phyloP scores from a whole-genome alignment of 2,329 filamentous ascomycete genomes.

The Phaeosphaeria sp. region DNA sequence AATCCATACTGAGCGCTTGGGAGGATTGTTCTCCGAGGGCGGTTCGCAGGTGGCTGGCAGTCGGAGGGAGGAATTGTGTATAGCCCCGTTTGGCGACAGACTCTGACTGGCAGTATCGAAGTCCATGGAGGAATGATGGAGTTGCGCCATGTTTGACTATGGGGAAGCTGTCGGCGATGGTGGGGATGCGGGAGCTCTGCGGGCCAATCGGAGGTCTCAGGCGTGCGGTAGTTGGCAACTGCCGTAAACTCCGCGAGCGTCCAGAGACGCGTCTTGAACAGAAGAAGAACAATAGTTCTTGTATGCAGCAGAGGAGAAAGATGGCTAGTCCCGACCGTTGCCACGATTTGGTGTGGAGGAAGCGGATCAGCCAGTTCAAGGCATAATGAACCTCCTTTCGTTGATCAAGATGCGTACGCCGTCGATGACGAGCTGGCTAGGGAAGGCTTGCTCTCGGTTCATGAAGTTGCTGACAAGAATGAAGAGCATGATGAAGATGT shows the following conservation, averaged over 20 bases:
- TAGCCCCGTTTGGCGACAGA: conserved; percentile 46
- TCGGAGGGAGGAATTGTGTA: conserved; percentile 55
- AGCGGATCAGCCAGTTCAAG: conserved; percentile 8
- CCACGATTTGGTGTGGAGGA: background rate
- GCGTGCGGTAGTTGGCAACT: conserved; percentile 17
- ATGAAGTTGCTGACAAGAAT: conserved; percentile 47
- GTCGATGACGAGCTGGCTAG: conserved; percentile 33
- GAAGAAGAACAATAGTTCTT: background rate
- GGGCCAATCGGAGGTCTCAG: conserved; percentile 37
- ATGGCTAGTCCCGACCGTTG: background rate
- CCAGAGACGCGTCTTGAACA: background rate
- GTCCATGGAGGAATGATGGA: conserved; percentile 36
- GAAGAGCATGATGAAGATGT: conserved; percentile 43
- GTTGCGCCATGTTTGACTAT: conserved; percentile 13
- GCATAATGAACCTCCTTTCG: conserved; percentile 34
- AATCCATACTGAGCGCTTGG: conserved; percentile 85
- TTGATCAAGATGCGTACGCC: conserved; percentile 35
- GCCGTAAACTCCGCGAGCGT: conserved; percentile 18
- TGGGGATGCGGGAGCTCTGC: conserved; percentile 27
- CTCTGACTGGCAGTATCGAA: conserved; percentile 45
- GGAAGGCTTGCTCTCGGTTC: conserved; percentile 40
- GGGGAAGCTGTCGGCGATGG: conserved; percentile 21
- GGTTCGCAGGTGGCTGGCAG: conserved; percentile 89
- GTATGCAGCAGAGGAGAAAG: background rate
- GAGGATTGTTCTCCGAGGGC: conserved; percentile 72